Conservation (phyloP, 78 protist genomes). For the Guillardia theta region DNA sequence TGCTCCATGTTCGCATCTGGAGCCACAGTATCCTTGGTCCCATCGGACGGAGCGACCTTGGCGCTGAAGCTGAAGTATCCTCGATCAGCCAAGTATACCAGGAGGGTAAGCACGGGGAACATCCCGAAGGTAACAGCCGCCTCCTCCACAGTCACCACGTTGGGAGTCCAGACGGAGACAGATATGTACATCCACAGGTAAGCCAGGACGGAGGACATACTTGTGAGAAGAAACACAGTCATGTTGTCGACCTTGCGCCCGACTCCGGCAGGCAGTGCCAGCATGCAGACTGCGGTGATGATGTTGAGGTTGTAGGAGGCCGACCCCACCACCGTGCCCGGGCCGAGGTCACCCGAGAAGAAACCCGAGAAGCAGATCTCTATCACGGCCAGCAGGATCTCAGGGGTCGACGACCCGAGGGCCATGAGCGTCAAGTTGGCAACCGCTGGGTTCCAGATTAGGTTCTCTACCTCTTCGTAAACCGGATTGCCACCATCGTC, state of each 20-base stretch:
- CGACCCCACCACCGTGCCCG: neutral
- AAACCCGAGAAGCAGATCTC: neutral
- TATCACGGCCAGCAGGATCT: conserved; percentile 40
- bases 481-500: neutral
- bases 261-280: neutral
- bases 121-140: neutral
- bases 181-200: conserved; percentile 7
- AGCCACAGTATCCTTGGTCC: too few relatives aligned
- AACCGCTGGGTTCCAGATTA: conserved; percentile 52
- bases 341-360: conserved; percentile 7
- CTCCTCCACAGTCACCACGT: neutral
- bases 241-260: neutral
- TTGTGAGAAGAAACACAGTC: neutral
- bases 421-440: conserved; percentile 53
- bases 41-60: too few relatives aligned
- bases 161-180: neutral
- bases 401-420: conserved; percentile 53
- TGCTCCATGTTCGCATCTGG: too few relatives aligned
- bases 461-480: neutral
- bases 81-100: neutral
- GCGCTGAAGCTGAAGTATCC: too few relatives aligned
- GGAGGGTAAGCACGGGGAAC: neutral
- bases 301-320: conserved; percentile 42
- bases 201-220: neutral
- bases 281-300: conserved; percentile 49